phyloP scores from a whole-genome alignment of 106 monocot genomes.

The Narthecium ossifragum region DNA sequence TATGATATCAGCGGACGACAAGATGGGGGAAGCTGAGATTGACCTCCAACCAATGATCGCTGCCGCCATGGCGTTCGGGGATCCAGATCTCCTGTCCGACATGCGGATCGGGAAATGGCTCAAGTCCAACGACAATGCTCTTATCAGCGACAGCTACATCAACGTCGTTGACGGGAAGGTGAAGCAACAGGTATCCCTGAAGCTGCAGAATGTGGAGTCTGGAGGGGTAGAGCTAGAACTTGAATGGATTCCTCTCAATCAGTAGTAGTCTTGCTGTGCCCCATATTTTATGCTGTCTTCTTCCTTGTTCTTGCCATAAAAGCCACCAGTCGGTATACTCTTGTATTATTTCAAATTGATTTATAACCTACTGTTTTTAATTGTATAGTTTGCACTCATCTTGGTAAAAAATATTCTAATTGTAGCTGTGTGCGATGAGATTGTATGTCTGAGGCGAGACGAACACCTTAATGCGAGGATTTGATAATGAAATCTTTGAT shows the following conservation, averaged over 20 bases:
- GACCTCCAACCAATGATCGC: constrained; percentile 71
- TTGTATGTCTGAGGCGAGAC: no score
- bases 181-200: constrained; percentile 61
- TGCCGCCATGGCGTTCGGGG: constrained; percentile 55
- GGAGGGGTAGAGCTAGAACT: constrained; percentile 73
- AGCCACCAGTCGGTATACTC: no score
- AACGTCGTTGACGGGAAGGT: constrained; percentile 67
- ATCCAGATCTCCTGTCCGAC: constrained; percentile 41
- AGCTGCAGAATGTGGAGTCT: constrained; percentile 79
- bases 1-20: constrained; percentile 60
- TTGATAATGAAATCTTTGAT: no score
- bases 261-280: no score
- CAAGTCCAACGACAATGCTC: constrained; percentile 62
- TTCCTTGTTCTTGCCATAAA: no score
- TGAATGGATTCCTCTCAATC: constrained; percentile 59
- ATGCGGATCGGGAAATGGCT: constrained; percentile 87
- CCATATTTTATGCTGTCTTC: no score
- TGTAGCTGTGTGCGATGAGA: no score
- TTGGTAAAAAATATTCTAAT: no score
- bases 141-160: constrained; percentile 57
- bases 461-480: no score
- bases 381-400: no score
- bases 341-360: no score
- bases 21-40: constrained; percentile 84
- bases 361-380: no score